Evolutionary conservation across 2,329 filamentous ascomycete genomes (phyloP), one percentile per base, ranked within the genome.

Genomic region (Gaeumannomyces sp.): DNA sequence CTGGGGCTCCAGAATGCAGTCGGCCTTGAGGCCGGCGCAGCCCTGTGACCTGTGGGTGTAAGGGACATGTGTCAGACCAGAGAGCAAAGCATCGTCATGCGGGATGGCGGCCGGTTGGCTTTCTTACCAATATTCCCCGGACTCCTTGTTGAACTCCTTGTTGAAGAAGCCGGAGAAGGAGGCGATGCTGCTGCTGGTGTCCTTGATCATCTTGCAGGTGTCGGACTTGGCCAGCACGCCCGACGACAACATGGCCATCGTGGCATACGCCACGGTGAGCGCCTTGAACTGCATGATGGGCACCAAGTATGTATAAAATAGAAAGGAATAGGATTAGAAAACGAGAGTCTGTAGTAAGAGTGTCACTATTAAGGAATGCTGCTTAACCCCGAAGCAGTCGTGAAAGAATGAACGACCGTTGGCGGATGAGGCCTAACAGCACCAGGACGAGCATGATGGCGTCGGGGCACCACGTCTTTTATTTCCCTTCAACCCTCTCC

Each of bases 1-100:
- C 27, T 60, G 64, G 29, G 69, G 69, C 58, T 68, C 66, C 38
- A 69, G 66, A 64, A 71, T 69, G 65, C 70, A 71, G 1, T 66
- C 61, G 2, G 70, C 67, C 61, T 67, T 67, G 38, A 71, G 64
- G 27, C 65, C 65, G 22, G 63, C 66, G 64, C 67, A 69, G 16
- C 65, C 68, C 6, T 68, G 68, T 2, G 69, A 71, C 69, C 68
- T 69, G 63, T 71, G 68, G 33, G 53, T 29, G 28, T 14, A 50
- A 31, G 19, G 7, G 56, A 11, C 22, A 53, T 53, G 56, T 58
- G 56, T 25, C 16, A 58, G 56, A 11, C n/a, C 56, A 19, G n/a
- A 22, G 35, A 38, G 11, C 4, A 56, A n/a, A 11, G 53, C 11
- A 5, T 53, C 14, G 8, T 53, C 45, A 53, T 16, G n/a, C 4